Evolutionary conservation across 78 protist genomes (phyloP).

Genomic region (Creolimax fragrantissima): DNA sequence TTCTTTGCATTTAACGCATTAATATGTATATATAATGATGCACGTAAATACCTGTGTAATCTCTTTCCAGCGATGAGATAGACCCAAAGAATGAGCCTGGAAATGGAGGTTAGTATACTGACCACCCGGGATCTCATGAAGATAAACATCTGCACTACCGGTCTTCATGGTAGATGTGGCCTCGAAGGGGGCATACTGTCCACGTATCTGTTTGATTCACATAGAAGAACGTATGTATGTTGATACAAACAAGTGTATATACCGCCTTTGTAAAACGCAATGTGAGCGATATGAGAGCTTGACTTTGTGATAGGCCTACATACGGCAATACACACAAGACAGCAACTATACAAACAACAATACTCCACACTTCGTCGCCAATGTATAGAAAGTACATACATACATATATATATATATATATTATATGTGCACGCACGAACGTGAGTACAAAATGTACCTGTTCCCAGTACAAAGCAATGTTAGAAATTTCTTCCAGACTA

Average conservation of each 20-base stretch:
- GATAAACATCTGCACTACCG: slow-evolving; percentile 54
- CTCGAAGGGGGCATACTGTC: slow-evolving; percentile 45
- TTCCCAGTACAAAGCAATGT: slow-evolving; percentile 49
- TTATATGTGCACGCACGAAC: no score
- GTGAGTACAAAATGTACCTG: no score
- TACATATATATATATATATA: background rate
- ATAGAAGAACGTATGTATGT: background rate
- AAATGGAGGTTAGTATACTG: slow-evolving; percentile 80
- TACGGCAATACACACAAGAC: no score
- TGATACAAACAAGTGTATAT: background rate
- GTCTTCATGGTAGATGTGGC: slow-evolving; percentile 19
- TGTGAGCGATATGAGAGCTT: background rate
- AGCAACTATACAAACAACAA: no score
- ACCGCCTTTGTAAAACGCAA: background rate
- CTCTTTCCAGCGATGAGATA: slow-evolving; percentile 51
- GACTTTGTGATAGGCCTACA: no score
- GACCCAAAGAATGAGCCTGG: slow-evolving; percentile 62
- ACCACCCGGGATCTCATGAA: slow-evolving; percentile 88
- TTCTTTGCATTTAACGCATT: no score
- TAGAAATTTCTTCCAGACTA: background rate
- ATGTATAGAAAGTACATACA: no score
- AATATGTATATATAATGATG: background rate
- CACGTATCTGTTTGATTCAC: slow-evolving; percentile 18
- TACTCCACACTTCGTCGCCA: no score
- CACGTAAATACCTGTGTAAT: slow-evolving; percentile 6